These are phyloP conservation scores for Jatropha curcas DNA, from an alignment of 345 rosid genomes.

Conservation along the genomic window DNA sequence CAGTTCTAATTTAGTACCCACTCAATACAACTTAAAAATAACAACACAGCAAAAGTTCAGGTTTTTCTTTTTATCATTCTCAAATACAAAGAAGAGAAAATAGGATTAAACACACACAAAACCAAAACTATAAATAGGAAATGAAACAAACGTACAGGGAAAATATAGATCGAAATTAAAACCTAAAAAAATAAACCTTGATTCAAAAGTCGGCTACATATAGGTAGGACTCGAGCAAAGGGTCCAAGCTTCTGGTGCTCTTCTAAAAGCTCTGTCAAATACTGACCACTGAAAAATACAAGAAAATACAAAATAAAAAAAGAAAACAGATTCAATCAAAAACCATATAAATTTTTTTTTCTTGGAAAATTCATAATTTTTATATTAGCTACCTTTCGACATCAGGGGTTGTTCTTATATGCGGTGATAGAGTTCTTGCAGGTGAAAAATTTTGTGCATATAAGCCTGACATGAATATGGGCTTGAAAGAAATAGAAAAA, in stretches of 20 bases:
- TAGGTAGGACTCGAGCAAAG: slow-evolving; percentile 85
- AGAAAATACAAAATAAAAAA: background rate
- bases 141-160: background rate
- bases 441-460: slow-evolving; percentile 18
- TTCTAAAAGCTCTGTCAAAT: slow-evolving; percentile 74
- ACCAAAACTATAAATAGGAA: slow-evolving; percentile 4
- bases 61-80: too few relatives aligned
- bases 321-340: background rate
- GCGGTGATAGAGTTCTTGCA: slow-evolving; percentile 16
- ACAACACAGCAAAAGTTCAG: background rate
- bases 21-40: too few relatives aligned
- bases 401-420: slow-evolving; percentile 17
- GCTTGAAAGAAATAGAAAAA: background rate
- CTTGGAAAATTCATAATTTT: background rate
- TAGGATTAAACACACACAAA: background rate
- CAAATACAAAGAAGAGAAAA: background rate
- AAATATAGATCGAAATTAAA: background rate
- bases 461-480: slow-evolving; percentile 17
- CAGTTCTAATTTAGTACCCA: background rate
- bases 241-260: slow-evolving; percentile 97
- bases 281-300: slow-evolving; percentile 50
- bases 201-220: slow-evolving; percentile 77
- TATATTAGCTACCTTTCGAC: slow-evolving; percentile 15
- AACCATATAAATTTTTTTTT: background rate
- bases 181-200: slow-evolving; percentile 57